These are phyloP conservation scores for Dothistroma pini DNA, from an alignment of 2,329 filamentous ascomycete species.

Conservation along the genomic window DNA sequence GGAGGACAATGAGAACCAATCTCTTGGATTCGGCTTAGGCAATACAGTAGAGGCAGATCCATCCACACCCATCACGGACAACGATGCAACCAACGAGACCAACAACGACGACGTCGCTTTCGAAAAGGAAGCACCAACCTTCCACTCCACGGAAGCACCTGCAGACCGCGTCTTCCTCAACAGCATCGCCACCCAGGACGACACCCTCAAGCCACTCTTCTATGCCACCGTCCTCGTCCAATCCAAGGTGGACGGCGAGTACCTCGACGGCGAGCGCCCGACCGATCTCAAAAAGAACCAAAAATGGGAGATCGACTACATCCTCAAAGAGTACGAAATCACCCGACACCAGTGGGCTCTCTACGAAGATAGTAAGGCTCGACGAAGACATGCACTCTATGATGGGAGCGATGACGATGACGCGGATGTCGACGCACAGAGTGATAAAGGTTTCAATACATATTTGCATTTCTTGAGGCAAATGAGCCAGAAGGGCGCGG, in stretches of 20 bases:
- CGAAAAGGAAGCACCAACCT: neutral
- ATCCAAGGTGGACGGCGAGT: slow-evolving; percentile 66
- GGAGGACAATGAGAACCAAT: neutral
- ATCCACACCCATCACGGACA: neutral
- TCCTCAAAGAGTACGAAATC: slow-evolving; percentile 59
- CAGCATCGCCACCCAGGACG: slow-evolving; percentile 6
- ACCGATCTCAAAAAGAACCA: slow-evolving; percentile 43
- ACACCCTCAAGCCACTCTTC: slow-evolving; percentile 46
- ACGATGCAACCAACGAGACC: slow-evolving; percentile 9
- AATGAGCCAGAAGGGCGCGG: slow-evolving; percentile 55
- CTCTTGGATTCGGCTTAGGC: neutral
- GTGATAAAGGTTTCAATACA: slow-evolving; percentile 40
- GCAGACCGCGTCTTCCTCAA: slow-evolving; percentile 13
- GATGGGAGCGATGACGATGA: slow-evolving; percentile 41
- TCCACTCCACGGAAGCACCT: slow-evolving; percentile 6
- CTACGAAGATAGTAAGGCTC: slow-evolving; percentile 55
- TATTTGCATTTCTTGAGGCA: slow-evolving; percentile 46
- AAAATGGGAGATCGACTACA: slow-evolving; percentile 74
- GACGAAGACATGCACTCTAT: slow-evolving; percentile 51
- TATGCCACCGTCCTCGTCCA: slow-evolving; percentile 69
- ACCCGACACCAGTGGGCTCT: slow-evolving; percentile 40
- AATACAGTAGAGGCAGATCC: neutral
- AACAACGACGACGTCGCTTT: neutral
- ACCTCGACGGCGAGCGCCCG: slow-evolving; percentile 56
- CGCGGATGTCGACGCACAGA: slow-evolving; percentile 29